Conservation (phyloP, 805 yeast species). For the Babjeviella inositovora region DNA sequence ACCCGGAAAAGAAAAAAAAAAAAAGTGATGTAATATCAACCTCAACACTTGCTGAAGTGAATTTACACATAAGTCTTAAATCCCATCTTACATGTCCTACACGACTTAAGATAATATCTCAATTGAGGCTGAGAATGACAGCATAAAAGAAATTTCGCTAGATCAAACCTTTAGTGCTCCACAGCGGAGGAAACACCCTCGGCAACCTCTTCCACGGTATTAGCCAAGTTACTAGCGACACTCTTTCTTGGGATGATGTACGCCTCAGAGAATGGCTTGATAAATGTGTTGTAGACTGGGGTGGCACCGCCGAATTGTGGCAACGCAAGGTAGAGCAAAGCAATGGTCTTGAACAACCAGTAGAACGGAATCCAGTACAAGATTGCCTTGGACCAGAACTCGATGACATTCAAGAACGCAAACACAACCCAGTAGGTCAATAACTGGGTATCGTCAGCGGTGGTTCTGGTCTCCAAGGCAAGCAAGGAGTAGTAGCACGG, state of each 20-base stretch:
- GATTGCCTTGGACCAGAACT: conserved; percentile 90
- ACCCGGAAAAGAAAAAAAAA: no score
- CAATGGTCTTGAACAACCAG: conserved; percentile 82
- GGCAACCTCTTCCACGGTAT: conserved; percentile 30
- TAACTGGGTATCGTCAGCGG: conserved; percentile 72
- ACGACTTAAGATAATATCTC: no score
- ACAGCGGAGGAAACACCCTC: conserved; percentile 20
- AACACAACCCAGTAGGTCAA: conserved; percentile 98
- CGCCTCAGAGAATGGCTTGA: conserved; percentile 48
- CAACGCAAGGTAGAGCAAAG: conserved; percentile 75
- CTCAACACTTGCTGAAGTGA: no score
- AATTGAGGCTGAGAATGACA: no score
- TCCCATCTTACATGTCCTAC: no score
- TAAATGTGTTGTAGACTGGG: conserved; percentile 42
- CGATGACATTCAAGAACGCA: conserved; percentile 78
- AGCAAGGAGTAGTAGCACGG: conserved; percentile 82
- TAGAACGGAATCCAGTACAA: conserved; percentile 94
- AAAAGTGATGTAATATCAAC: no score
- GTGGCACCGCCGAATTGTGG: conserved; percentile 84
- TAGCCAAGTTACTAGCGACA: conserved; percentile 15
- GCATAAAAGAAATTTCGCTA: no score
- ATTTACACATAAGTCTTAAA: no score
- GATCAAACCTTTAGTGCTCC: conserved; percentile 7
- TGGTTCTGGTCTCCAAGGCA: conserved; percentile 60
- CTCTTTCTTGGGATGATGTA: conserved; percentile 10